phyloP scores from a whole-genome alignment of 305 asterid genomes.

The Fraxinus angustifolia region DNA sequence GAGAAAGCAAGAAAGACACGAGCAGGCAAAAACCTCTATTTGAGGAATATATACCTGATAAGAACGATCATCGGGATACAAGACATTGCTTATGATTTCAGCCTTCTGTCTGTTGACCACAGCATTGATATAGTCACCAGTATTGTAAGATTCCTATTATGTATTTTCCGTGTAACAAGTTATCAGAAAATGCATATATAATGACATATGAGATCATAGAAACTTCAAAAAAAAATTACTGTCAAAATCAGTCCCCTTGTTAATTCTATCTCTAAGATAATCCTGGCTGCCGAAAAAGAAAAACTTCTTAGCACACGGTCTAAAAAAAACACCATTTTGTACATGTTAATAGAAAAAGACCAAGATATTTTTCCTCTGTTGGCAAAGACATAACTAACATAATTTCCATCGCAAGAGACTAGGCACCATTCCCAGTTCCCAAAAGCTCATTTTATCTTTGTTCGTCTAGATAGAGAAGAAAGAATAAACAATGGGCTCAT shows the following conservation, averaged over 20 bases:
- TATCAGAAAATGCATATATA: background rate
- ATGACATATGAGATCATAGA: background rate
- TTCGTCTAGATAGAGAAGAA: background rate
- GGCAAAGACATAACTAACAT: background rate
- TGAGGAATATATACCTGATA: slow-evolving; percentile 29
- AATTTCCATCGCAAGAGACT: background rate
- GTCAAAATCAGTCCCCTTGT: background rate
- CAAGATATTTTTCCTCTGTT: background rate
- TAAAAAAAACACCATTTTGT: background rate
- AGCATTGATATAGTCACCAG: slow-evolving; percentile 42
- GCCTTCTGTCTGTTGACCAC: slow-evolving; percentile 41
- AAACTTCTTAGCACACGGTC: background rate
- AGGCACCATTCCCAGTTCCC: background rate
- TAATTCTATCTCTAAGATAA: background rate
- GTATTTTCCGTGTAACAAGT: background rate
- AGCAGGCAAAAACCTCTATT: background rate
- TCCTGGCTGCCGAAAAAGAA: background rate
- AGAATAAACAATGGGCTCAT: background rate
- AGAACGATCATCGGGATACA: slow-evolving; percentile 45
- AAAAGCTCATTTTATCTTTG: background rate
- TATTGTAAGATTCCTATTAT: slow-evolving; percentile 38
- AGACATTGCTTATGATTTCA: slow-evolving; percentile 39
- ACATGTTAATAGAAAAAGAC: background rate
- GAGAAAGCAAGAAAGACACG: background rate
- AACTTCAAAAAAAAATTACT: background rate